Evolutionary conservation across 2,329 filamentous ascomycete species (phyloP).

Genomic region (Microsporum ferrugineum): DNA sequence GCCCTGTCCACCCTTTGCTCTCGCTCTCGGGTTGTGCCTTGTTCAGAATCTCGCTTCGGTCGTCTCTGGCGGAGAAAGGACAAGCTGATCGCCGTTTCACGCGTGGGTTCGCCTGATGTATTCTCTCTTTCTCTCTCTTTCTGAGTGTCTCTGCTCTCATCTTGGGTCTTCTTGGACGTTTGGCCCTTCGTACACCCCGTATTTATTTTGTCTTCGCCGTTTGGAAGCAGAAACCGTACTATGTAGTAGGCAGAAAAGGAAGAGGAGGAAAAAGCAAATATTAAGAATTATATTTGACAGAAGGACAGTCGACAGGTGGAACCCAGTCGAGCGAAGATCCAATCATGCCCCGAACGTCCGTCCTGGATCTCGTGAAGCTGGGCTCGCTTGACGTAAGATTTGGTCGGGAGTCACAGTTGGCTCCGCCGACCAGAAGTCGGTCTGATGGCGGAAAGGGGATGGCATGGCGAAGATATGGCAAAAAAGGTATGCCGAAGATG

Average conservation of each 20-base stretch:
- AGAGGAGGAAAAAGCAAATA: neutral
- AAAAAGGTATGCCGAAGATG: too few species aligned
- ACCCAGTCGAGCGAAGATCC: neutral
- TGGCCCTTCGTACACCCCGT: too few species aligned
- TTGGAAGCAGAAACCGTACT: neutral
- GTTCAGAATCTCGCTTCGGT: neutral
- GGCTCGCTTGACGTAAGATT: neutral
- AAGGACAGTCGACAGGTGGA: neutral
- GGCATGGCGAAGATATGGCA: too few species aligned
- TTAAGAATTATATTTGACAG: neutral
- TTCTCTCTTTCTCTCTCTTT: too few species aligned
- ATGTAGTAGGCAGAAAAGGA: neutral
- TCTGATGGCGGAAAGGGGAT: neutral
- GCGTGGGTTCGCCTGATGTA: too few species aligned
- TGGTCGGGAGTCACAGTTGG: neutral
- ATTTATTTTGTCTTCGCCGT: too few species aligned
- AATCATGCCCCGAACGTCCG: neutral
- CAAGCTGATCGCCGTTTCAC: too few species aligned
- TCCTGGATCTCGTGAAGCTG: neutral
- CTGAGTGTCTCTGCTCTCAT: neutral
- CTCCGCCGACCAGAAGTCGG: neutral
- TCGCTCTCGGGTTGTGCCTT: neutral
- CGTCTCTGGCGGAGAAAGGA: neutral
- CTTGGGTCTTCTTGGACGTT: too few species aligned
- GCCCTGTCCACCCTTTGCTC: neutral